phyloP scores from a whole-genome alignment of 1,139 yeast species.

The Schwanniomyces etchellsii region DNA sequence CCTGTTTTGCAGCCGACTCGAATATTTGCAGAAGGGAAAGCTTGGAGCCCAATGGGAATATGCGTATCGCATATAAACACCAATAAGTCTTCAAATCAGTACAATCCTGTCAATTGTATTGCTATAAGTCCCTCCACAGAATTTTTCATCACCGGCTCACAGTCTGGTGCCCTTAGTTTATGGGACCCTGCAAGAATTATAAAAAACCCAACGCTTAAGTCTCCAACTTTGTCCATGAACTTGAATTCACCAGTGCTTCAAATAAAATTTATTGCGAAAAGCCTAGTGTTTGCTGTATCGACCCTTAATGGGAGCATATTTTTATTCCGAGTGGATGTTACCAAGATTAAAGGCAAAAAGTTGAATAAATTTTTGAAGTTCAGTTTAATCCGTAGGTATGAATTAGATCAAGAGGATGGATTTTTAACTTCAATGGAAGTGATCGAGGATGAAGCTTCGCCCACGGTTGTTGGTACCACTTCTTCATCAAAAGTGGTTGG shows the following conservation, averaged over 20 bases:
- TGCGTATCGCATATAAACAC: constrained; percentile 49
- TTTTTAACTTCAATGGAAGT: constrained; percentile 41
- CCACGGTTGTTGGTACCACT: constrained; percentile 44
- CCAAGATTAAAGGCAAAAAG: constrained; percentile 29
- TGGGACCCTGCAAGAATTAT: constrained; percentile 76
- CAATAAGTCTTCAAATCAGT: constrained; percentile 14
- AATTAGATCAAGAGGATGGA: constrained; percentile 26
- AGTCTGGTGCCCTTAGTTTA: constrained; percentile 60
- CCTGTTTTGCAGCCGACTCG: too few relatives aligned
- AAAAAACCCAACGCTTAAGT: constrained; percentile 54
- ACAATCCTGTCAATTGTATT: constrained; percentile 47
- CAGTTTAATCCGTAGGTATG: constrained; percentile 38
- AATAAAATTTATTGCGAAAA: constrained; percentile 49
- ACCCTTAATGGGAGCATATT: constrained; percentile 60
- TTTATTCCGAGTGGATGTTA: constrained; percentile 51
- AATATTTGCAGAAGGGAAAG: neutral
- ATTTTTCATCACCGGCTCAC: constrained; percentile 75
- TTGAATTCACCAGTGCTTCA: constrained; percentile 44
- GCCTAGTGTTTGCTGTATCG: constrained; percentile 65
- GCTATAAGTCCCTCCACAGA: constrained; percentile 57
- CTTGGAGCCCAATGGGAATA: constrained; percentile 35
- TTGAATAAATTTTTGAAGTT: constrained; percentile 29
- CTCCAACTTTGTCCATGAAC: constrained; percentile 44
- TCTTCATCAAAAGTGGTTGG: constrained; percentile 49
- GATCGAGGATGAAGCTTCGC: constrained; percentile 15